phyloP scores from a whole-genome alignment of 2,329 filamentous ascomycete species.

The Cordyceps fumosorosea region DNA sequence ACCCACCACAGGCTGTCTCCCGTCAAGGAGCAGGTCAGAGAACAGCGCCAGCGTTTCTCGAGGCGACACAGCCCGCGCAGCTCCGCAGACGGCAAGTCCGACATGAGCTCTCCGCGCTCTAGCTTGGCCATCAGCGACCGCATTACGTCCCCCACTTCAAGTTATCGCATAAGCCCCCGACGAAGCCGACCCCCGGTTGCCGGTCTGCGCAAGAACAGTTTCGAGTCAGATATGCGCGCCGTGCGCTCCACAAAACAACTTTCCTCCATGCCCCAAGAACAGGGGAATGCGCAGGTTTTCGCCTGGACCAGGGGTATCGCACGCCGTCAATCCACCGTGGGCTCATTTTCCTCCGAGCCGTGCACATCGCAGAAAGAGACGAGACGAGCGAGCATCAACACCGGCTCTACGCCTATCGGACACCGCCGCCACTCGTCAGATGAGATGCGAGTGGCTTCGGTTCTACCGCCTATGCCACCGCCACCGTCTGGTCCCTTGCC shows the following conservation, averaged over 20 bases:
- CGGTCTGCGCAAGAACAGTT: neutral
- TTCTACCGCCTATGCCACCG: slow-evolving; percentile 18
- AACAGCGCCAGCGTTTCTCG: neutral
- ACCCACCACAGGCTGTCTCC: slow-evolving; percentile 12
- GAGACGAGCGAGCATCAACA: neutral
- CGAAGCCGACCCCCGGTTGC: neutral
- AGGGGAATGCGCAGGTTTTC: neutral
- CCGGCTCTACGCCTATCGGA: neutral
- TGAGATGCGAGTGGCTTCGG: neutral
- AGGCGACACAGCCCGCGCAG: slow-evolving; percentile 1
- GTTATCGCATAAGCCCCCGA: slow-evolving; percentile 4
- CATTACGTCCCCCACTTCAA: neutral
- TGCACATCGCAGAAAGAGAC: neutral
- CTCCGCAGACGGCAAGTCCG: neutral
- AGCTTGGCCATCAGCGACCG: neutral
- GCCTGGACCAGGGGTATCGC: neutral
- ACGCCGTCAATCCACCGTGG: neutral
- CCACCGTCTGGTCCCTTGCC: slow-evolving; percentile 27
- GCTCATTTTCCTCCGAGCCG: neutral
- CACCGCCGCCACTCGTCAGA: slow-evolving; percentile 10
- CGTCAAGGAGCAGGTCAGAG: slow-evolving; percentile 5
- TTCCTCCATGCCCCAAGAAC: neutral
- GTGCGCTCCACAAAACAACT: neutral
- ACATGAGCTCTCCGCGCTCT: neutral
- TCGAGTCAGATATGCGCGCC: neutral